Evolutionary conservation across 805 yeast genomes (phyloP), one percentile per base, ranked within the genome.

Genomic region (Geotrichum ghanense): DNA sequence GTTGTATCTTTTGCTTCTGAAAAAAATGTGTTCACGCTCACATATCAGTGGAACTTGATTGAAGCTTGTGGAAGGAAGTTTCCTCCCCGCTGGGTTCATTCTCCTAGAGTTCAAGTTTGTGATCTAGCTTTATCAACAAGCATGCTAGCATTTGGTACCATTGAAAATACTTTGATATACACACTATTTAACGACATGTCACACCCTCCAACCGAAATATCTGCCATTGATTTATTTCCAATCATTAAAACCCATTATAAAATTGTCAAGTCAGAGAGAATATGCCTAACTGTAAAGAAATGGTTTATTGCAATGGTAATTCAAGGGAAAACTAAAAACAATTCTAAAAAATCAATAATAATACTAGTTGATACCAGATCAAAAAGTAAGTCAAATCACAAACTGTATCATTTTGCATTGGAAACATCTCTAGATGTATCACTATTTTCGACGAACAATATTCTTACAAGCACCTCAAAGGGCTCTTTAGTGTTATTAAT

Each of bases 101-200:
- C 37, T 22, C 48, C 52, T 7, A 42, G 41, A 25, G 25, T 40
- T 19, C 42, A 48, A 39, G 50, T 47, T 6, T 48, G 48, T 19
- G 49, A 42, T 17, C 14, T 50, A 22, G 44, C 52, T 9, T 24
- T 50, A 7, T 45, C 49, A 17, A 46, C 45, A 3, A 20, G 19
- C 3, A 22, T 50, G 7, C 44, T 50, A 17, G 51, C 52, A 14
- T 50, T 50, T 44, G 44, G 31, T 2, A 37, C 49, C 2, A 26
- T 40, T 12, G 52, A 50, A 26, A 19, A 22, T 23, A 39, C 46
- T 16, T 20, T 20, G 34, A 31, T 46, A 3, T 40, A 31, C 21
- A 42, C 44, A 42, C 19, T 14, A 31, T 31, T 31, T 31, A 31
- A 31, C 37, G 16, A 31, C 16, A n/a, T 31, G 5, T 16, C 37